Evolutionary conservation across 192 early-diverging fungal genomes (phyloP).

Genomic region (Lunasporangiospora selenospora): DNA sequence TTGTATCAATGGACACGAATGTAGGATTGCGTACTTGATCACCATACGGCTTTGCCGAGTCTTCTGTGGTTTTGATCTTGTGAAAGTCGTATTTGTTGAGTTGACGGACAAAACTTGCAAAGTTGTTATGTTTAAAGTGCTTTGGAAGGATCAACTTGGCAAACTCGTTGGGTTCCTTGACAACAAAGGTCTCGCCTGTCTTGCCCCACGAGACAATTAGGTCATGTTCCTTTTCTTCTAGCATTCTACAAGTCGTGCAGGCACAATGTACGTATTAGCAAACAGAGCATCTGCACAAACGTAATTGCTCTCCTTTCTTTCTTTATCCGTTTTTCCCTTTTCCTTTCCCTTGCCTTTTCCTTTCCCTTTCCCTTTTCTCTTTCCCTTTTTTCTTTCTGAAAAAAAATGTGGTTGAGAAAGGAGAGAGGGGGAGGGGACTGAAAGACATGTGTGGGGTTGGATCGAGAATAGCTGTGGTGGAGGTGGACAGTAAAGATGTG

Average conservation of each 20-base stretch:
- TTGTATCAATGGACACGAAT: not conserved
- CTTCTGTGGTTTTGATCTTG: slow-evolving; percentile 68
- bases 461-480: not conserved
- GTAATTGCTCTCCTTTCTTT: not conserved
- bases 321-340: not conserved
- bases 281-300: not conserved
- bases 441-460: not conserved
- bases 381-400: slow-evolving; percentile 36
- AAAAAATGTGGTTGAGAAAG: slow-evolving; percentile 2
- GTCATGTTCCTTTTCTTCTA: slow-evolving; percentile 66
- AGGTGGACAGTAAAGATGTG: not conserved
- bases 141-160: slow-evolving; percentile 67
- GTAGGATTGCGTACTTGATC: slow-evolving; percentile 53
- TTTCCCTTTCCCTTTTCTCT: slow-evolving; percentile 1
- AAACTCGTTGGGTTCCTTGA: slow-evolving; percentile 77
- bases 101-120: slow-evolving; percentile 74
- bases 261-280: not conserved
- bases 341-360: slow-evolving; percentile 15
- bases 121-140: slow-evolving; percentile 78
- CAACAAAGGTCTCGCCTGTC: slow-evolving; percentile 70
- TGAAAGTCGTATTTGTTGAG: slow-evolving; percentile 86
- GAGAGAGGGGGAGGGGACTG: not conserved
- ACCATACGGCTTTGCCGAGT: slow-evolving; percentile 53
- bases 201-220: slow-evolving; percentile 68
- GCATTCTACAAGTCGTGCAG: slow-evolving; percentile 55